These are phyloP conservation scores for Caryopteris hybrid DNA, from an alignment of 305 asterid genomes.

Conservation along the genomic window DNA sequence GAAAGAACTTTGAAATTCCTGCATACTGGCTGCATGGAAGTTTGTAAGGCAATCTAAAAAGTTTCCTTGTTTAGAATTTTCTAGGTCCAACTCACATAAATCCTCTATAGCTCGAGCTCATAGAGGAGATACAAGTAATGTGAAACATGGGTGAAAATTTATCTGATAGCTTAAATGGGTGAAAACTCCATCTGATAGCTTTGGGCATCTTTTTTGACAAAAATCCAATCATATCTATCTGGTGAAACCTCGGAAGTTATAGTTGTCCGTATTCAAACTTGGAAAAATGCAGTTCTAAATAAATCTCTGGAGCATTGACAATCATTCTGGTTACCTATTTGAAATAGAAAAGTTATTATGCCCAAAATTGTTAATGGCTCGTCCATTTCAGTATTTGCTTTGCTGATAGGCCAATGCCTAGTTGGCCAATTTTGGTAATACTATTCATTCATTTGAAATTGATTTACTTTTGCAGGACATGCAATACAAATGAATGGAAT, in stretches of 20 bases:
- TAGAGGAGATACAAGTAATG: too few relatives aligned
- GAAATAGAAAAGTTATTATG: neutral
- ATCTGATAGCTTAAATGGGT: neutral
- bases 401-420: neutral
- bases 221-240: neutral
- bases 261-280: neutral
- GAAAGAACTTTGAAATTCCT: neutral
- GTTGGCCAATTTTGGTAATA: neutral
- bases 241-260: neutral
- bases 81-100: too few relatives aligned
- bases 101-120: too few relatives aligned
- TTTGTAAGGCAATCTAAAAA: neutral
- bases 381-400: neutral
- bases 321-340: neutral
- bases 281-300: neutral
- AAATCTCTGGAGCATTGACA: too few relatives aligned
- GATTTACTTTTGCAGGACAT: conserved; percentile 44
- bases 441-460: neutral
- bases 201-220: neutral
- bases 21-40: too few relatives aligned
- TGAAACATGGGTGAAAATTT: too few relatives aligned
- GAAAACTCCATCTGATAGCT: neutral
- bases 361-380: neutral
- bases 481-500: conserved; percentile 61
- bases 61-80: too few relatives aligned